A percentile compares a stretch with the other conserved stretches of the same genome.
These are phyloP conservation scores for Pestalotiopsis sp. DNA, from an alignment of 2,329 filamentous ascomycete genomes.

Conservation along the genomic window DNA sequence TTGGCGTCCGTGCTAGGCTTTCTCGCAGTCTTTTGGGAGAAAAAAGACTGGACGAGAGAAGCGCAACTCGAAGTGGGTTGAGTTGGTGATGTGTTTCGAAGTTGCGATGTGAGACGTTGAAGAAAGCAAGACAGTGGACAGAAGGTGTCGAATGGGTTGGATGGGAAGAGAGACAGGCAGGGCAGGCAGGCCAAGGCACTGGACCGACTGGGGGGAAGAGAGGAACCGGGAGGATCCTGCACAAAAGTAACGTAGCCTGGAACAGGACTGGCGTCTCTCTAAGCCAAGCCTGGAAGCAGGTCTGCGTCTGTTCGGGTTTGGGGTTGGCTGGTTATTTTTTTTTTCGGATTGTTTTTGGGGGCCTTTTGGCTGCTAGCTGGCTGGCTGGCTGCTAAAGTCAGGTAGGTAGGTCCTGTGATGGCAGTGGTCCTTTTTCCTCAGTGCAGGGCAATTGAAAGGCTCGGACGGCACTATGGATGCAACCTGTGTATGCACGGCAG, in stretches of 20 bases:
- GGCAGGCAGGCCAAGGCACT: neutral
- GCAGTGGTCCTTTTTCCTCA: neutral
- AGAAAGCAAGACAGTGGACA: slow-evolving; percentile 20
- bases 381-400: neutral
- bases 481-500: neutral
- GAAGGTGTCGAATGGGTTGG: slow-evolving; percentile 16
- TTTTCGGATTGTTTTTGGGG: neutral
- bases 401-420: neutral
- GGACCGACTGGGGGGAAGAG: neutral
- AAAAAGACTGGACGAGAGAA: slow-evolving; percentile 24
- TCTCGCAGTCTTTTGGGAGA: slow-evolving; percentile 16
- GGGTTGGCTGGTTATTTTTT: neutral
- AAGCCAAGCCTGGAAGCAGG: no score
- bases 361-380: neutral
- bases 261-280: neutral
- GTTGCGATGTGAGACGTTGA: slow-evolving; percentile 26
- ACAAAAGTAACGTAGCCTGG: neutral
- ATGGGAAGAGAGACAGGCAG: slow-evolving; percentile 3
- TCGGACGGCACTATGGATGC: neutral
- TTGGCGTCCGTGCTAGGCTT: slow-evolving; percentile 17
- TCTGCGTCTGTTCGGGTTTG: no score
- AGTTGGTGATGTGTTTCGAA: slow-evolving; percentile 28
- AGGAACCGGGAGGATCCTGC: neutral
- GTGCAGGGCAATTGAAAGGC: neutral
- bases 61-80: slow-evolving; percentile 19